Conservation (phyloP, 2,329 filamentous ascomycete species). For the Elsinoe batatas region DNA sequence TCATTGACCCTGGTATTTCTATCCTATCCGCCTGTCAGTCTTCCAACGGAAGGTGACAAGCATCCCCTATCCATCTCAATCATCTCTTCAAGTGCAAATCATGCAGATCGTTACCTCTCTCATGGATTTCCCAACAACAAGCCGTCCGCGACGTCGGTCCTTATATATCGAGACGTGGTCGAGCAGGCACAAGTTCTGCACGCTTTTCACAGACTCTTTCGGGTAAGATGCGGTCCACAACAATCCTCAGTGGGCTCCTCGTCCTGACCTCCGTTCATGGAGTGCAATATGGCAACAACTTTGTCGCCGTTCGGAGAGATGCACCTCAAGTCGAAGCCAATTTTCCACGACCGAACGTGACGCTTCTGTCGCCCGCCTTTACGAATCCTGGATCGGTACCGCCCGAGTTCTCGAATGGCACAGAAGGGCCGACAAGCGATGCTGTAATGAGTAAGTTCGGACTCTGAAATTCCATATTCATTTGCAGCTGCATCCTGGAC, state of each 20-base stretch:
- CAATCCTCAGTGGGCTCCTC: not conserved
- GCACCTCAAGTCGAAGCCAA: slow-evolving; percentile 26
- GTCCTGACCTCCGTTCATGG: slow-evolving; percentile 5
- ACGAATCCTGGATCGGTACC: slow-evolving; percentile 22
- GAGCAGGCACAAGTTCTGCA: not conserved
- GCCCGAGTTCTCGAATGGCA: slow-evolving; percentile 24
- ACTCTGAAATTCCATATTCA: not conserved
- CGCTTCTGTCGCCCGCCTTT: slow-evolving; percentile 27
- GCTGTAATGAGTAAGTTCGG: slow-evolving; percentile 15
- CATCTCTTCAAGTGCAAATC: not conserved
- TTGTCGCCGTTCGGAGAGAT: slow-evolving; percentile 23
- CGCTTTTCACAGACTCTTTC: not conserved
- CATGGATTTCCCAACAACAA: not conserved
- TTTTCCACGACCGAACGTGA: slow-evolving; percentile 26
- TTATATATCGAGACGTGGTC: slow-evolving; percentile 3
- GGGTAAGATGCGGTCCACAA: slow-evolving; percentile 9
- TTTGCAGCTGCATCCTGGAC: too few relatives aligned
- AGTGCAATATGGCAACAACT: slow-evolving; percentile 26
- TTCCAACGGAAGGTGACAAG: slow-evolving; percentile 9
- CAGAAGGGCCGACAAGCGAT: slow-evolving; percentile 26
- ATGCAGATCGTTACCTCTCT: slow-evolving; percentile 6
- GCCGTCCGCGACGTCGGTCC: not conserved
- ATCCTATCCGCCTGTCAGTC: not conserved
- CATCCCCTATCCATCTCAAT: not conserved
- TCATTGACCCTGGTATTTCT: not conserved